Evolutionary conservation across 495 filamentous ascomycete species (phyloP), one percentile per base, ranked within the genome.

Genomic region (Haplographium delicatum): DNA sequence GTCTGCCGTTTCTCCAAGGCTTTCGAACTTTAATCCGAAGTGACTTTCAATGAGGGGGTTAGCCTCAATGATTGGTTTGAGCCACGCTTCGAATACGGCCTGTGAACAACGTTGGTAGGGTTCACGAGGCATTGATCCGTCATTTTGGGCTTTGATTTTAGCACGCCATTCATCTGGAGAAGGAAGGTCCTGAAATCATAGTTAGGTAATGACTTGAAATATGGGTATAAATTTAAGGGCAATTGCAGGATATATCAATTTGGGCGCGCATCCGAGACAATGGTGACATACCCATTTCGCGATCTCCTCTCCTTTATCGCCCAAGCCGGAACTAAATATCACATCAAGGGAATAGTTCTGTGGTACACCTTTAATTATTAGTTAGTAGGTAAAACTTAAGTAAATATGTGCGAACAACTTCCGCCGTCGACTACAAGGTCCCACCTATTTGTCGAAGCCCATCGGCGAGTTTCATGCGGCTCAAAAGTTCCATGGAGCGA

Each of bases 401-500:
- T n/a, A n/a, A n/a, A n/a, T n/a, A n/a, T n/a, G n/a, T n/a, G n/a
- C n/a, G n/a, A n/a, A n/a, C n/a, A n/a, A n/a, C n/a, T n/a, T n/a
- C n/a, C n/a, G n/a, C n/a, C n/a, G n/a, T n/a, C n/a, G n/a, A n/a
- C n/a, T n/a, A n/a, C n/a, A n/a, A n/a, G n/a, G n/a, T n/a, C n/a
- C n/a, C n/a, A n/a, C n/a, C n/a, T n/a, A 45, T 60, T 58, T 16
- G 47, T 33, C 28, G 56, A 15, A 54, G 48, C 6, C 50, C 54
- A 31, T 67, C 60, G 2, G 63, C 65, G 1, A 70, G 30, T 4
- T 66, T 66, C 9, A 68, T 41, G 3, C 35, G 30, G 2, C 59
- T 46, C 13, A 67, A 56, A 8, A 66, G 37, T 44, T 70, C 68
- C 66, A 70, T 68, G 15, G 54, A 54, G 1, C 65, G 58, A 26